A percentile compares a stretch with the other conserved stretches of the same genome.
Conservation (phyloP, 169 alveolate genomes). For the Eimeria brunetti region DNA sequence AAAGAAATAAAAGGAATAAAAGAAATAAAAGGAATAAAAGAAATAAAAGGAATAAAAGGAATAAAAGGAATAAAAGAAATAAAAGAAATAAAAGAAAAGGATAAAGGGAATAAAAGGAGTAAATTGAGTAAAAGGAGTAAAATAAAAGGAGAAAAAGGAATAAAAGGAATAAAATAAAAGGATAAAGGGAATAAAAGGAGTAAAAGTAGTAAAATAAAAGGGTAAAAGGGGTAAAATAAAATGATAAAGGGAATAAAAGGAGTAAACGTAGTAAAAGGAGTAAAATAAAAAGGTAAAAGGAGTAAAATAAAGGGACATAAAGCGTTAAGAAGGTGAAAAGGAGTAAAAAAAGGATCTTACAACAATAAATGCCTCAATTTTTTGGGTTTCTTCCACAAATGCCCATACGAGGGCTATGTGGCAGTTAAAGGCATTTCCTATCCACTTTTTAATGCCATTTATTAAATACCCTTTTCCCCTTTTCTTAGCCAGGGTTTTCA, state of each 20-base stretch:
- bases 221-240: not conserved
- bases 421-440: slow-evolving; percentile 88
- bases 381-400: slow-evolving; percentile 81
- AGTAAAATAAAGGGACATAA: not conserved
- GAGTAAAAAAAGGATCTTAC: not conserved
- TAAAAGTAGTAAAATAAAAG: not conserved
- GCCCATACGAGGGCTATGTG: slow-evolving; percentile 90
- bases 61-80: no score
- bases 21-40: no score
- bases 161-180: no score
- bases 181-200: no score
- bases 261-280: no score
- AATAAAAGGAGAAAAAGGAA: no score
- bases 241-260: not conserved
- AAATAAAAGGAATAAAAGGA: no score
- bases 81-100: no score
- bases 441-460: slow-evolving; percentile 92
- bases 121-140: no score
- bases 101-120: no score
- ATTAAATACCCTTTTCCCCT: slow-evolving; percentile 86
- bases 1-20: no score
- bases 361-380: slow-evolving; percentile 85
- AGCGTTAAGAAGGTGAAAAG: not conserved
- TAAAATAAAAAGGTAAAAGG: no score
- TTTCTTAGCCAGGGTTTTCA: slow-evolving; percentile 81